Conservation (phyloP, 352 stramenopile genomes). For the Phytophthora ohioensis region DNA sequence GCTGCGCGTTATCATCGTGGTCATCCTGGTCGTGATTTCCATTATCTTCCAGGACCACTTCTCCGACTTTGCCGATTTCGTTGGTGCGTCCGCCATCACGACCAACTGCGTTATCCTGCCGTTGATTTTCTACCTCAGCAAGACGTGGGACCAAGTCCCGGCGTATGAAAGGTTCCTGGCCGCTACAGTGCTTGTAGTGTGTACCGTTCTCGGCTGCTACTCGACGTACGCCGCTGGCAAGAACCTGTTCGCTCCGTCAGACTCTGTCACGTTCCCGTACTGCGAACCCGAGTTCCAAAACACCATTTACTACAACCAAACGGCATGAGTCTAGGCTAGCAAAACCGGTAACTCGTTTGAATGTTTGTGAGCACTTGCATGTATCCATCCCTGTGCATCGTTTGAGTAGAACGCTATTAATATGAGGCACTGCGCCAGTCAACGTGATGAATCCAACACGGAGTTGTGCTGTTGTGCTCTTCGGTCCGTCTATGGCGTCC, state of each 20-base stretch:
- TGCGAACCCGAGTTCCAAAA: slow-evolving; percentile 39
- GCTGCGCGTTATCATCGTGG: slow-evolving; percentile 33
- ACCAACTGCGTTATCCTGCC: slow-evolving; percentile 33
- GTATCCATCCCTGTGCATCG: no score
- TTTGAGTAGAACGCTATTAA: no score
- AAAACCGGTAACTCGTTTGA: no score
- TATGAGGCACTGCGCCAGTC: background rate
- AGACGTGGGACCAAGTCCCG: slow-evolving; percentile 40
- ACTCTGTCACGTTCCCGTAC: slow-evolving; percentile 38
- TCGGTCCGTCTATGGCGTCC: slow-evolving; percentile 1
- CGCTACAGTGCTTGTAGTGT: slow-evolving; percentile 37
- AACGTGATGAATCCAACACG: slow-evolving; percentile 15
- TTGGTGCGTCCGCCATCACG: slow-evolving; percentile 45
- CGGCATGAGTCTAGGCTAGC: slow-evolving; percentile 9
- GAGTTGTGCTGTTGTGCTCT: background rate
- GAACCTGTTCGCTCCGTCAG: slow-evolving; percentile 46
- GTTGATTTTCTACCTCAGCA: slow-evolving; percentile 49
- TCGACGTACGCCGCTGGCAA: slow-evolving; percentile 47
- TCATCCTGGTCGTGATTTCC: slow-evolving; percentile 38
- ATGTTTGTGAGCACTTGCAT: no score
- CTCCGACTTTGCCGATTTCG: slow-evolving; percentile 54
- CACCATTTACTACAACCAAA: slow-evolving; percentile 50
- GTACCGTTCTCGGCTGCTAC: slow-evolving; percentile 45
- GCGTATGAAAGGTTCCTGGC: slow-evolving; percentile 44
- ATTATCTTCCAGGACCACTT: slow-evolving; percentile 51